A percentile compares a stretch with the other conserved stretches of the same genome.
phyloP scores from a whole-genome alignment of 306 rosid genomes.

The Astragalus membranaceus region DNA sequence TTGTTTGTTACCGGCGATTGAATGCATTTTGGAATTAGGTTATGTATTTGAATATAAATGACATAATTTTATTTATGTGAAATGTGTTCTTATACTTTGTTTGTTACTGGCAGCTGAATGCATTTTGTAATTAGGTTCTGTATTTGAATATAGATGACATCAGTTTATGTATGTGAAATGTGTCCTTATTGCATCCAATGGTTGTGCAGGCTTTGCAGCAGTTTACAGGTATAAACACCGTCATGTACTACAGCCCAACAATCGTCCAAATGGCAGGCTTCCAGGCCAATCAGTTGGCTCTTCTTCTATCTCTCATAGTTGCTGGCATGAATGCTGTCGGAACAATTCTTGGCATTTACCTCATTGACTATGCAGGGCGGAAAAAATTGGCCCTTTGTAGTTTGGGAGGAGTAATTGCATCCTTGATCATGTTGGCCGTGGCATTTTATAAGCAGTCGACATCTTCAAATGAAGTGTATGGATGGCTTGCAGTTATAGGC shows the following conservation, averaged over 20 bases:
- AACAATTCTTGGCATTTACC: slow-evolving; percentile 71
- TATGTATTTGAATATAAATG: neutral
- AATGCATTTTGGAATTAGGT: neutral
- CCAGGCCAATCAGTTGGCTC: slow-evolving; percentile 61
- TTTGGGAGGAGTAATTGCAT: slow-evolving; percentile 56
- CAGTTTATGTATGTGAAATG: neutral
- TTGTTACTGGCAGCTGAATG: neutral
- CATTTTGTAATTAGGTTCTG: neutral
- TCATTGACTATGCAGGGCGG: slow-evolving; percentile 68
- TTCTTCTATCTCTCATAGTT: slow-evolving; percentile 67
- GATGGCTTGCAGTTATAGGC: slow-evolving; percentile 68
- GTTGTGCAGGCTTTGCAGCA: slow-evolving; percentile 80
- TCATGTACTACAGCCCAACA: slow-evolving; percentile 97
- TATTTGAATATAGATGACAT: neutral
- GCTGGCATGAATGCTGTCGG: slow-evolving; percentile 87
- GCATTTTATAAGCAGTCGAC: slow-evolving; percentile 49
- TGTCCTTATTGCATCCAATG: slow-evolving; percentile 20
- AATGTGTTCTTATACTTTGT: slow-evolving; percentile 13
- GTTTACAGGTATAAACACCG: slow-evolving; percentile 90
- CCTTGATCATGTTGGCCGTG: slow-evolving; percentile 48
- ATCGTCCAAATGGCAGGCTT: slow-evolving; percentile 97
- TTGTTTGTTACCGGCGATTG: neutral
- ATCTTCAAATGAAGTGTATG: slow-evolving; percentile 37
- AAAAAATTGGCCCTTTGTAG: slow-evolving; percentile 71
- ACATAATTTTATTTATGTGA: neutral